Conservation (phyloP, 495 filamentous ascomycete genomes). For the Clohesyomyces aquaticus region DNA sequence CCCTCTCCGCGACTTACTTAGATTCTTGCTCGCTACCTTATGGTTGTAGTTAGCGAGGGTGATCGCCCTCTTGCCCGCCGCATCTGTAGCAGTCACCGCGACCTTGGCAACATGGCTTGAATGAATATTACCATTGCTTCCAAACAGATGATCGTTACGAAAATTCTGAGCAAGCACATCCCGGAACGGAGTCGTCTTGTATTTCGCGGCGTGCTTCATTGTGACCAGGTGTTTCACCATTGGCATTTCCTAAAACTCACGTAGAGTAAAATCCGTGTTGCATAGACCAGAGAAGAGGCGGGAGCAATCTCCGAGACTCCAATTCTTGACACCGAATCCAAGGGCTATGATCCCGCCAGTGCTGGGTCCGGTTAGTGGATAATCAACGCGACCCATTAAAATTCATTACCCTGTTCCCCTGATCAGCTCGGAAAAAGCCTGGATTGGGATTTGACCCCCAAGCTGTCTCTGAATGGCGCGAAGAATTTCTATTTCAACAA, state of each 20-base stretch:
- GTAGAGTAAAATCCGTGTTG: conserved; percentile 49
- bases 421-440: conserved; percentile 54
- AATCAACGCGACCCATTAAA: conserved; percentile 4
- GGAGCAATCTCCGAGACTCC: conserved; percentile 49
- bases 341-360: conserved; percentile 61
- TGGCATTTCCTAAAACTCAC: conserved; percentile 45
- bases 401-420: conserved; percentile 55
- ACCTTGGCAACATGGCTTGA: conserved; percentile 46
- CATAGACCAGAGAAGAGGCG: conserved; percentile 50
- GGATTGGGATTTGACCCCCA: conserved; percentile 42
- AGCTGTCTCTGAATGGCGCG: conserved; percentile 43
- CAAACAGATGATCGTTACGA: conserved; percentile 48
- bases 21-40: neutral
- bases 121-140: conserved; percentile 40
- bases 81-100: conserved; percentile 51
- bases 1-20: too few species aligned
- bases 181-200: conserved; percentile 50
- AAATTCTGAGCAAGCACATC: conserved; percentile 46
- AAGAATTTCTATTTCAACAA: conserved; percentile 52
- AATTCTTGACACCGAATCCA: conserved; percentile 55
- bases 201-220: conserved; percentile 48
- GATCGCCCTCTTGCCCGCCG: conserved; percentile 41
- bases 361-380: conserved; percentile 37
- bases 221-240: conserved; percentile 42
- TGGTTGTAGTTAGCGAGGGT: conserved; percentile 57